Base-by-base conservation (phyloP, 306 rosid genomes). In the Ormosia emarginata region DNA sequence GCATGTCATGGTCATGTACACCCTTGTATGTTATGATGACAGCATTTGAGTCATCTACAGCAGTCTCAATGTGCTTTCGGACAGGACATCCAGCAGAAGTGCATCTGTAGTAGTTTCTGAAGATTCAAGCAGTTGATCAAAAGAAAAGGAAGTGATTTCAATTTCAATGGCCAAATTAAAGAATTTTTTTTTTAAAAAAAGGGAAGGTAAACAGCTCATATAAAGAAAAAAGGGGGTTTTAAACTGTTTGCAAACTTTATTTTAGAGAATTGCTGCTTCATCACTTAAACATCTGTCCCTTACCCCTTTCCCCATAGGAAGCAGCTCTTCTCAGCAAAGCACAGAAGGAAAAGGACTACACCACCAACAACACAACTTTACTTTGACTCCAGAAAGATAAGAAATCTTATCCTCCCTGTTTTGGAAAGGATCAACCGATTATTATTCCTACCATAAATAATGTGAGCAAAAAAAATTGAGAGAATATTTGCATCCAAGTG, bases 11-110 rank as follows among this genome's bases (percentile, higher is more conserved):
- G 72, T 93, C 97, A 78, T 93, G 98, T 53, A 91, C 82, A 62
- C 94, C 98, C 88, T 91, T 93, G 82, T 93, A 93, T 50, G 98
- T 91, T 83, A 91, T 90, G 53, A 90, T 84, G 30, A 86, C 87
- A 14, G 91, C 92, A 58, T 65, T 89, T 12, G 91, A 65, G 84
- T 90, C 87, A 70, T 93, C 94, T 11, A 82, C 81, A 4, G 93
- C 92, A 33, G 93, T 85, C 77, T 93, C 99, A 14, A 96, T 90
- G 78, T 96, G 98, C 87, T 93, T 96, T 69, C 97, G 89, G 33
- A 96, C 99, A 39, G 99, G 99, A 85, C 99, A 96, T 73, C 98
- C 98, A 10, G 99, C 99, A 30, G 99, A 96, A 81, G 99, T 96
- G 79, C 99, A 96, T 90, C 99, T 88, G 65, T 96, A 96, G 88